Evolutionary conservation across 495 filamentous ascomycete genomes (phyloP).

Genomic region (Daldinia vernicosa): DNA sequence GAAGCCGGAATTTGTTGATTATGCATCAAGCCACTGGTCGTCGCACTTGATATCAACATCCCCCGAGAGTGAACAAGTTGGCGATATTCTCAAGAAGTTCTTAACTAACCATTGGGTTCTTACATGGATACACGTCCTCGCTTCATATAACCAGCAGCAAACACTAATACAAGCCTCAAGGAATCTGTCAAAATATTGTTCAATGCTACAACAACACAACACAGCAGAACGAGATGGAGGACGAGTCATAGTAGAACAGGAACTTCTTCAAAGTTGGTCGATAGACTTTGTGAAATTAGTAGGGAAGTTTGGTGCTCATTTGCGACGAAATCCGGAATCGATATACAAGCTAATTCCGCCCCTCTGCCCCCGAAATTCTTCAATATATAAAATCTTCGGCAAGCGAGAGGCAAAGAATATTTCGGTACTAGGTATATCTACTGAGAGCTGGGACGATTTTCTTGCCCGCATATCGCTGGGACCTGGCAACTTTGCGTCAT

Average conservation of each 20-base stretch:
- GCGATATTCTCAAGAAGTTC: constrained; percentile 3
- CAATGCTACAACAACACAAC: background rate
- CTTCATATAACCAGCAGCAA: constrained; percentile 10
- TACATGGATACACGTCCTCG: constrained; percentile 27
- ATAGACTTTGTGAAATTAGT: constrained; percentile 53
- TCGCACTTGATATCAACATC: constrained; percentile 36
- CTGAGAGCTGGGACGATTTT: constrained; percentile 23
- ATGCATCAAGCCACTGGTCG: constrained; percentile 46
- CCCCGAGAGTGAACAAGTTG: background rate
- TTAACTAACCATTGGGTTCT: constrained; percentile 20
- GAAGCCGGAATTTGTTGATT: constrained; percentile 29
- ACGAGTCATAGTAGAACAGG: constrained; percentile 22
- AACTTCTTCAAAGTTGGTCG: constrained; percentile 51
- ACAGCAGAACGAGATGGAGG: background rate
- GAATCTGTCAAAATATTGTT: constrained; percentile 17
- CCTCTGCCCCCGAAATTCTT: constrained; percentile 46
- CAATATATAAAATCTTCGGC: constrained; percentile 11
- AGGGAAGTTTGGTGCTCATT: constrained; percentile 49
- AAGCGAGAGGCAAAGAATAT: constrained; percentile 9
- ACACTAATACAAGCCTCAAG: constrained; percentile 9
- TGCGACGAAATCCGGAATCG: constrained; percentile 43
- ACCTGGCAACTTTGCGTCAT: background rate
- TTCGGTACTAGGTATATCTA: background rate
- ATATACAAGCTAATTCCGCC: constrained; percentile 52
- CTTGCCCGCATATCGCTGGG: constrained; percentile 15